Conservation (phyloP, 2,329 filamentous ascomycete species). For the Alternaria ventricosa region DNA sequence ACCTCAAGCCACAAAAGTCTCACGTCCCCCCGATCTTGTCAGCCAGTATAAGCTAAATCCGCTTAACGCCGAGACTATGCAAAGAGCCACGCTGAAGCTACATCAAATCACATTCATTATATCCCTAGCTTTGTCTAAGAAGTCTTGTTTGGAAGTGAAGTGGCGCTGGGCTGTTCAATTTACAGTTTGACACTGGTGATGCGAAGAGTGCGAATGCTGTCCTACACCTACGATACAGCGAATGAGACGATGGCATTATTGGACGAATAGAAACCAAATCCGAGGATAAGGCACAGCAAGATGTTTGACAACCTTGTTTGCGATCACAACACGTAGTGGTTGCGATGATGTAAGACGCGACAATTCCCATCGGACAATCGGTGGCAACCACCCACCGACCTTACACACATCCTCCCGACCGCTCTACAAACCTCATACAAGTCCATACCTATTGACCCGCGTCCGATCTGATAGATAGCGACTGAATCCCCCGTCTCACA, state of each 20-base stretch:
- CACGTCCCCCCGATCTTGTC: not conserved
- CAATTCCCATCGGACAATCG: not conserved
- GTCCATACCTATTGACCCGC: not conserved
- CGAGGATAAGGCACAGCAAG: no score
- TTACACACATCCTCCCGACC: no score
- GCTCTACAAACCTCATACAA: not conserved
- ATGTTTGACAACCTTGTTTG: no score
- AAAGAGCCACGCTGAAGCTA: not conserved
- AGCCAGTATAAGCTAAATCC: not conserved
- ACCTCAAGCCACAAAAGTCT: not conserved
- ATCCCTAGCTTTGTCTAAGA: no score
- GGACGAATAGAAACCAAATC: no score
- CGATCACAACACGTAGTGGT: not conserved
- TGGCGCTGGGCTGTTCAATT: no score
- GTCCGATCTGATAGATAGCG: accelerated
- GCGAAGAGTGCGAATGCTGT: not conserved
- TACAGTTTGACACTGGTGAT: no score
- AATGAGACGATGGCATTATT: no score
- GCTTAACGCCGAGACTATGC: not conserved
- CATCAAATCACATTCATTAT: not conserved
- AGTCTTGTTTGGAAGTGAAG: accelerated
- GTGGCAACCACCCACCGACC: not conserved
- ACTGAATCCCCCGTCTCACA: not conserved
- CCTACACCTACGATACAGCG: no score
- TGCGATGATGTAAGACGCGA: not conserved